phyloP scores from a whole-genome alignment of 345 rosid genomes.

The Aquilaria yunnanensis region DNA sequence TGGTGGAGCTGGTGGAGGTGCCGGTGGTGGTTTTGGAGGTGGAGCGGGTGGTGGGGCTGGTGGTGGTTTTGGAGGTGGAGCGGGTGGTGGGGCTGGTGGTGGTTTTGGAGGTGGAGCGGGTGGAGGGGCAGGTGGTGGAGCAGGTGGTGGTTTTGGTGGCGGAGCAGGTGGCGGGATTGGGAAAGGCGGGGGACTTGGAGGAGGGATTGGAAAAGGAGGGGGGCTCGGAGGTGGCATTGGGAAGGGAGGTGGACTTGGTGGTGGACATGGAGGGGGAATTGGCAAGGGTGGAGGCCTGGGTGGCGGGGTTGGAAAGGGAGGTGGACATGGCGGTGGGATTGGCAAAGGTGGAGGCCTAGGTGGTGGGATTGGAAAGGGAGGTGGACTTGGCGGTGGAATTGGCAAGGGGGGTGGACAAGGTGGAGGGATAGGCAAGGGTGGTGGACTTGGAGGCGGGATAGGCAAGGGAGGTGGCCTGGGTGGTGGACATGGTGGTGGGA shows the following conservation, averaged over 20 bases:
- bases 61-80: conserved; percentile 6
- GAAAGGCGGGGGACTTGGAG: conserved; percentile 8
- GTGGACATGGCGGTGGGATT: conserved; percentile 5
- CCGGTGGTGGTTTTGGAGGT: background rate
- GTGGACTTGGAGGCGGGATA: conserved; percentile 20
- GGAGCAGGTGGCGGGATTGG: conserved; percentile 13
- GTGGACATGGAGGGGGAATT: conserved; percentile 10
- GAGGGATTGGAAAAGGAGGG: conserved; percentile 10
- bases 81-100: conserved; percentile 6
- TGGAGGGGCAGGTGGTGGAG: background rate
- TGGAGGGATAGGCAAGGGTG: background rate
- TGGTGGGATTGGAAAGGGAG: conserved; percentile 16
- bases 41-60: background rate
- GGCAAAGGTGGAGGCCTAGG: conserved; percentile 17
- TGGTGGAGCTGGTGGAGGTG: conserved; percentile 1
- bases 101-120: conserved; percentile 17
- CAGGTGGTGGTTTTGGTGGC: conserved; percentile 7
- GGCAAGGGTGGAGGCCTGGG: conserved; percentile 15
- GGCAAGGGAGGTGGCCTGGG: conserved; percentile 11
- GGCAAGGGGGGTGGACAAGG: conserved; percentile 19
- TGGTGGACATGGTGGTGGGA: conserved; percentile 16
- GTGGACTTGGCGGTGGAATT: conserved; percentile 12
- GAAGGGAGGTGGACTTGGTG: background rate
- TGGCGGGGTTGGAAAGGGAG: conserved; percentile 6
- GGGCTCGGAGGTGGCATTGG: conserved; percentile 17